Percentiles rank a stretch among this genome's conserved stretches.
Evolutionary conservation across 208 protist species (phyloP).

Genomic region (Crithidia fasciculata): DNA sequence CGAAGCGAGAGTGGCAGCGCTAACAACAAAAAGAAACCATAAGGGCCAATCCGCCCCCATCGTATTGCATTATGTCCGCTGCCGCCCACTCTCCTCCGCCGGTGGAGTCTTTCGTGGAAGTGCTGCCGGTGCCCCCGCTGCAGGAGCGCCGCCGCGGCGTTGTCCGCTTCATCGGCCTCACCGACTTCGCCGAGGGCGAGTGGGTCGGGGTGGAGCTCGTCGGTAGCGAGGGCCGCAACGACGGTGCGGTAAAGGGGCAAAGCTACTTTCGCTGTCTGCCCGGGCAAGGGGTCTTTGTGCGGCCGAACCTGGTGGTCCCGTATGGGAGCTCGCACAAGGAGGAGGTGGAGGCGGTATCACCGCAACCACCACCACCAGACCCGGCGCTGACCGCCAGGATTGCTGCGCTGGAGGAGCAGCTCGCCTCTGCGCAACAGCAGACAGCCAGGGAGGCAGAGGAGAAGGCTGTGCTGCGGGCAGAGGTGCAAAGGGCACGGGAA

Average conservation of each 20-base stretch:
- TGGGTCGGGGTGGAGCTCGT: slow-evolving; percentile 74
- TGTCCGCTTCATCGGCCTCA: slow-evolving; percentile 58
- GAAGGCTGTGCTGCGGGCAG: background rate
- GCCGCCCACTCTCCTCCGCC: slow-evolving; percentile 7
- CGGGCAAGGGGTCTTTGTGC: slow-evolving; percentile 65
- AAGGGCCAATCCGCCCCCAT: background rate
- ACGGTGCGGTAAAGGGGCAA: slow-evolving; percentile 51
- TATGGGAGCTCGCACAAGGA: slow-evolving; percentile 8
- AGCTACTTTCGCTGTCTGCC: slow-evolving; percentile 59
- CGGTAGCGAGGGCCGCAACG: slow-evolving; percentile 46
- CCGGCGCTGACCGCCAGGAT: background rate
- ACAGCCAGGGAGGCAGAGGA: background rate
- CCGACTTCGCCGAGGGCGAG: slow-evolving; percentile 57
- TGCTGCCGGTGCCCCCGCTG: slow-evolving; percentile 42
- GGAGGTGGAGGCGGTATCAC: background rate
- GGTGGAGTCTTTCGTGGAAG: slow-evolving; percentile 47
- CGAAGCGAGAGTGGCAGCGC: too few species aligned
- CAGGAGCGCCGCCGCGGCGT: slow-evolving; percentile 57
- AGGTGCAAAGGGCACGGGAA: background rate
- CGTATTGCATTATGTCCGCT: background rate
- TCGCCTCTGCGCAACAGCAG: slow-evolving; percentile 5
- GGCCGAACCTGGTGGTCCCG: slow-evolving; percentile 47
- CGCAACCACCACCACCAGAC: background rate
- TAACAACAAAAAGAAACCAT: background rate
- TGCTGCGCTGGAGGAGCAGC: slow-evolving; percentile 2